Percentiles rank a stretch among this genome's conserved stretches.
These are phyloP conservation scores for Neurospora discreta DNA, from an alignment of 495 filamentous ascomycete genomes.

Conservation along the genomic window DNA sequence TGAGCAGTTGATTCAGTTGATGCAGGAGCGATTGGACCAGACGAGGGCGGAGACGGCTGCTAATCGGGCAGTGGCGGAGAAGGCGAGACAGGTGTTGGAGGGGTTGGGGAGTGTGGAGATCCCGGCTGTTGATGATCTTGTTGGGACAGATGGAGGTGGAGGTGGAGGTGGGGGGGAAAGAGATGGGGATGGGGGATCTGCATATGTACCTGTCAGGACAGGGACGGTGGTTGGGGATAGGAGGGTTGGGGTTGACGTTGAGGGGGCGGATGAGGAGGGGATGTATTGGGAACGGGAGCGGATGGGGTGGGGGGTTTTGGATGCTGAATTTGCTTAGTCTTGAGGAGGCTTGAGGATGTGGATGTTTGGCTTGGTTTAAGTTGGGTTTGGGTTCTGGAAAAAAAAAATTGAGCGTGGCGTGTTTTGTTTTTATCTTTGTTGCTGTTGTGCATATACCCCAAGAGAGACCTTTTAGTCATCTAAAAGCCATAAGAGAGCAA, in stretches of 20 bases:
- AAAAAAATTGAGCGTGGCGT: neutral
- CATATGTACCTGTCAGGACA: neutral
- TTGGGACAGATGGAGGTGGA: no score
- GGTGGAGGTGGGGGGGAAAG: no score
- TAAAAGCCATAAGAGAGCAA: neutral
- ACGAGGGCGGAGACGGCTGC: slow-evolving; percentile 68
- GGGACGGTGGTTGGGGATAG: neutral
- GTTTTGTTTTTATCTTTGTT: neutral
- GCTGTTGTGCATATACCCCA: neutral
- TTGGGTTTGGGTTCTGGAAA: neutral
- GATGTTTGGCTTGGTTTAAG: neutral
- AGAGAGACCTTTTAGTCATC: neutral
- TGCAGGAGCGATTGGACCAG: slow-evolving; percentile 76
- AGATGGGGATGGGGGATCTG: neutral
- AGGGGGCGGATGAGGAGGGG: slow-evolving; percentile 7
- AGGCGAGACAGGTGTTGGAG: slow-evolving; percentile 58
- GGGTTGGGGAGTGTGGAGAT: slow-evolving; percentile 42
- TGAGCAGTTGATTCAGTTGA: slow-evolving; percentile 78
- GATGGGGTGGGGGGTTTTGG: slow-evolving; percentile 7
- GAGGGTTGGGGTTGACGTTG: neutral
- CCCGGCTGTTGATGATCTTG: neutral
- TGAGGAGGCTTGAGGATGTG: neutral
- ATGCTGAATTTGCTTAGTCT: slow-evolving; percentile 8
- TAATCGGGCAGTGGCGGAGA: slow-evolving; percentile 58
- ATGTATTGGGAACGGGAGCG: slow-evolving; percentile 3